phyloP scores from a whole-genome alignment of 2,329 filamentous ascomycete genomes.

The Byssoonygena ceratinophila region DNA sequence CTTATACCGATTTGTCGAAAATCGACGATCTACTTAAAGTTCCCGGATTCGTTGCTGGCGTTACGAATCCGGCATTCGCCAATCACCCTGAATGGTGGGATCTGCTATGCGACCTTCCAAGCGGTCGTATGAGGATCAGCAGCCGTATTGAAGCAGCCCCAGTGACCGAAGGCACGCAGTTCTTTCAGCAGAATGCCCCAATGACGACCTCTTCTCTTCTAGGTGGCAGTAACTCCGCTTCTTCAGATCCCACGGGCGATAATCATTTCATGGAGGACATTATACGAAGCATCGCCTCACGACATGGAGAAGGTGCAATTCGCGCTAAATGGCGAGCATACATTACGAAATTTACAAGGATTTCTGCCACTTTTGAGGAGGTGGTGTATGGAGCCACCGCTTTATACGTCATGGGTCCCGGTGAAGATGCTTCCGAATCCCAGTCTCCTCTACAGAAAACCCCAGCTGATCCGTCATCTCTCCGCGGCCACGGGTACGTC shows the following conservation, averaged over 20 bases:
- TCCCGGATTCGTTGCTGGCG: constrained; percentile 92
- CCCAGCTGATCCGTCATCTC: constrained; percentile 39
- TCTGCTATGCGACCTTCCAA: constrained; percentile 82
- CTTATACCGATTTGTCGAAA: constrained; percentile 95
- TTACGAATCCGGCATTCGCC: constrained; percentile 93
- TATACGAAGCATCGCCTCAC: constrained; percentile 67
- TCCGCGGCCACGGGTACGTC: constrained; percentile 83
- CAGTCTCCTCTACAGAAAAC: constrained; percentile 32
- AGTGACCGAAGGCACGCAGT: constrained; percentile 71
- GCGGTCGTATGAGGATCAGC: constrained; percentile 88
- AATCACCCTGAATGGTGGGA: constrained; percentile 98
- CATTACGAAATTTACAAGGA: constrained; percentile 85
- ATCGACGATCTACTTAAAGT: constrained; percentile 94
- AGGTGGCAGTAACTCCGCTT: constrained; percentile 21
- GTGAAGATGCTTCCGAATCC: constrained; percentile 44
- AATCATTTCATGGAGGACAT: constrained; percentile 81
- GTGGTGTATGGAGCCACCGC: constrained; percentile 87
- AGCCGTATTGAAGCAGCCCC: constrained; percentile 71
- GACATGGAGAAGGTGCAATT: constrained; percentile 82
- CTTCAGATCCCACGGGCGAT: constrained; percentile 69
- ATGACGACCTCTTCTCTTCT: constrained; percentile 19
- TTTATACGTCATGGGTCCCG: constrained; percentile 68
- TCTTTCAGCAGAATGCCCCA: constrained; percentile 65
- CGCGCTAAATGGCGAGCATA: constrained; percentile 88
- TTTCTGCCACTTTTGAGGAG: constrained; percentile 90